These are phyloP conservation scores for Leccinum olivaceopallidum DNA, from an alignment of 768 basidiomycete genomes.

Conservation along the genomic window DNA sequence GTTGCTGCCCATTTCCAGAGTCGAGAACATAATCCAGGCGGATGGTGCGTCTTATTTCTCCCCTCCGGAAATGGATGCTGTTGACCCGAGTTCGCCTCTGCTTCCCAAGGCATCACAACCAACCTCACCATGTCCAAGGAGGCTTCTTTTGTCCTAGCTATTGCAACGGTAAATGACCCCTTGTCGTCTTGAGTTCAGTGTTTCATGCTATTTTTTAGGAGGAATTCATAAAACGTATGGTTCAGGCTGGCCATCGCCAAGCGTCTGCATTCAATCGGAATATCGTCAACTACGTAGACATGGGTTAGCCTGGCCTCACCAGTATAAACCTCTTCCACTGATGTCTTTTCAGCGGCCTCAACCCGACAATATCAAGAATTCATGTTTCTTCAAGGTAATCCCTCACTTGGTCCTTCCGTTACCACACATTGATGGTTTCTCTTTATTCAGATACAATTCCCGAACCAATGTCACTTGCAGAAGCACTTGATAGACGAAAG, in stretches of 20 bases:
- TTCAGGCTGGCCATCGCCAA: constrained; percentile 66
- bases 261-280: constrained; percentile 60
- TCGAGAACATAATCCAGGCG: constrained; percentile 79
- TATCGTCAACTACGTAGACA: constrained; percentile 66
- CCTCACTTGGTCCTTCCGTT: not conserved
- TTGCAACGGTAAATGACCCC: constrained; percentile 62
- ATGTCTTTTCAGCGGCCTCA: constrained; percentile 47
- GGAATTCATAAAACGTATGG: constrained; percentile 79
- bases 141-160: constrained; percentile 68
- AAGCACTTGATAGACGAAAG: constrained; percentile 58
- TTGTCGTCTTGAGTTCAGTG: constrained; percentile 9
- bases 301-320: constrained; percentile 52
- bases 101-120: constrained; percentile 51
- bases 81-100: constrained; percentile 19
- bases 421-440: constrained; percentile 6
- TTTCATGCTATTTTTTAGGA: constrained; percentile 50
- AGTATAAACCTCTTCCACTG: constrained; percentile 2
- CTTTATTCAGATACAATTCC: constrained; percentile 62
- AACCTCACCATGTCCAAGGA: constrained; percentile 73
- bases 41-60: constrained; percentile 52
- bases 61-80: constrained; percentile 7
- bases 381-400: constrained; percentile 66
- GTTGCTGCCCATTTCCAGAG: constrained; percentile 59
- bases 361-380: constrained; percentile 66
- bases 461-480: constrained; percentile 53